Evolutionary conservation across 345 rosid genomes (phyloP).

Genomic region (Eucalyptus tenuipes): DNA sequence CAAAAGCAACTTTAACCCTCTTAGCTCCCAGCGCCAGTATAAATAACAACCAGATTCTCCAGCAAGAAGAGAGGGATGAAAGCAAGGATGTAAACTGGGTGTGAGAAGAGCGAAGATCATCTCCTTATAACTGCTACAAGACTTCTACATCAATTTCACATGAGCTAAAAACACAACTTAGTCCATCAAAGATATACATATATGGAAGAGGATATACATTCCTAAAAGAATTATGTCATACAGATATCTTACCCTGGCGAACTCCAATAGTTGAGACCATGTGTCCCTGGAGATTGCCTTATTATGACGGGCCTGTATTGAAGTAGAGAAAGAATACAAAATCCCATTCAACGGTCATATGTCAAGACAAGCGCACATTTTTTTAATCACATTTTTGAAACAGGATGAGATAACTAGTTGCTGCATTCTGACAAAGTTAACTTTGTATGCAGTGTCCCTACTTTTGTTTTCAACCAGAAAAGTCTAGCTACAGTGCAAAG

Average conservation of each 20-base stretch:
- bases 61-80: not conserved
- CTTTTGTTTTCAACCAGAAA: not conserved
- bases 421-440: not conserved
- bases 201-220: not conserved
- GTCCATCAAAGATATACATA: not conserved
- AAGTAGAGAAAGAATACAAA: not conserved
- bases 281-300: slow-evolving; percentile 96
- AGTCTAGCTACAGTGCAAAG: not conserved
- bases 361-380: not conserved
- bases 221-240: not conserved
- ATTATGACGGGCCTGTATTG: slow-evolving; percentile 77
- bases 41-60: not conserved
- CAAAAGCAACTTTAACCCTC: not conserved
- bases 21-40: not conserved
- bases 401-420: not conserved
- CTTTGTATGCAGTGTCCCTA: not conserved
- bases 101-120: not conserved
- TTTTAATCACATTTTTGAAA: not conserved
- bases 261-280: slow-evolving; percentile 92
- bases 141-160: not conserved
- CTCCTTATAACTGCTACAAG: not conserved
- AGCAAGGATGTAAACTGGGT: not conserved
- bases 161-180: not conserved
- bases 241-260: slow-evolving; percentile 55
- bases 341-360: not conserved